Percentiles rank a stretch among this genome's conserved stretches.
phyloP scores from a whole-genome alignment of 2,329 filamentous ascomycete genomes.

The Hortaea sp. region DNA sequence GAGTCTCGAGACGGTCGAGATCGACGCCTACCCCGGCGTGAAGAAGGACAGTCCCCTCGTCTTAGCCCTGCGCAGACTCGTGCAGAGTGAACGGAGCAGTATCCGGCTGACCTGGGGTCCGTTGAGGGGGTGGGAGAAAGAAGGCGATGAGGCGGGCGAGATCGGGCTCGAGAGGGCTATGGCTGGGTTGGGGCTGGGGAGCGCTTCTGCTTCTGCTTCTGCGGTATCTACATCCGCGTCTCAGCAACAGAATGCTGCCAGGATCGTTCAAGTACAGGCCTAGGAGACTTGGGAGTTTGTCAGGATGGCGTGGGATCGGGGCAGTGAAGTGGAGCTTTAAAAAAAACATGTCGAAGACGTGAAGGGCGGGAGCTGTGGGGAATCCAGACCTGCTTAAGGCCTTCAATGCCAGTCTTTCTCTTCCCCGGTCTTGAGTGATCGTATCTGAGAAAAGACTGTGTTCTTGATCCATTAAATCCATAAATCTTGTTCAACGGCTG shows the following conservation, averaged over 20 bases:
- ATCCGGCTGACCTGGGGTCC: constrained; percentile 57
- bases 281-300: constrained; percentile 2
- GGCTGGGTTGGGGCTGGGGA: constrained; percentile 8
- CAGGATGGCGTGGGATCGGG: neutral
- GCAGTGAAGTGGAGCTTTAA: neutral
- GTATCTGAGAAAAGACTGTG: no score
- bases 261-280: constrained; percentile 9
- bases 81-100: constrained; percentile 30
- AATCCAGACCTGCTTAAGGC: no score
- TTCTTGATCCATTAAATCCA: no score
- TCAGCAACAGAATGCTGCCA: constrained; percentile 14
- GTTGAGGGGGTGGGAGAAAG: constrained; percentile 54
- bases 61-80: constrained; percentile 45
- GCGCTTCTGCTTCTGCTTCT: constrained; percentile 45
- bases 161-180: constrained; percentile 10
- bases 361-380: no score
- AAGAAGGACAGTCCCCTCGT: constrained; percentile 57
- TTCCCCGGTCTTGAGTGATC: no score
- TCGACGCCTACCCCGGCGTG: constrained; percentile 60
- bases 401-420: no score
- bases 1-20: constrained; percentile 49
- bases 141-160: constrained; percentile 31
- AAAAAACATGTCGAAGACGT: no score
- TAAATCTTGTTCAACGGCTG: no score
- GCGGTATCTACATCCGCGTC: constrained; percentile 50